A percentile compares a stretch with the other conserved stretches of the same genome.
Conservation (phyloP, 441 rosid species). For the Mallotus repandus region DNA sequence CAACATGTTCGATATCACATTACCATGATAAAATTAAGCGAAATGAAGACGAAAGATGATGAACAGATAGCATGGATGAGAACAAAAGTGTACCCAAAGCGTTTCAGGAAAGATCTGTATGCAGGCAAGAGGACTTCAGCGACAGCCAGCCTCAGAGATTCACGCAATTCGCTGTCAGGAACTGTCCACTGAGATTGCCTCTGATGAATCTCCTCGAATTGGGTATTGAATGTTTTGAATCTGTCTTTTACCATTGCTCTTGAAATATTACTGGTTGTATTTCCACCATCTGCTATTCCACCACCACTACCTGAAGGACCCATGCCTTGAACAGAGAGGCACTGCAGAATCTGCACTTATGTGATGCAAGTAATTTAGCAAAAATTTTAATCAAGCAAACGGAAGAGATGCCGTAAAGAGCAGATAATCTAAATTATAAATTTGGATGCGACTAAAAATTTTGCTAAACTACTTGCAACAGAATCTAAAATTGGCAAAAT, state of each 20-base stretch:
- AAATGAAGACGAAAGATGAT: too few species aligned
- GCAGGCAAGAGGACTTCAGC: constrained; percentile 96
- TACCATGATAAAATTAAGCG: not conserved
- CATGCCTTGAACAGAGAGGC: constrained; percentile 63
- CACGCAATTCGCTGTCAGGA: constrained; percentile 90
- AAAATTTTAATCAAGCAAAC: not conserved
- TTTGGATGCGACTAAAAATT: too few species aligned
- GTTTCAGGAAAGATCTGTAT: constrained; percentile 79
- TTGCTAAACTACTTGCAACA: too few species aligned
- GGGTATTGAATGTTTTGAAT: constrained; percentile 78
- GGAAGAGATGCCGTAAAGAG: not conserved
- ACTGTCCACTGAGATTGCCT: constrained; percentile 96
- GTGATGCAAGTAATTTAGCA: constrained; percentile 18
- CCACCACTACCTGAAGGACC: constrained; percentile 35
- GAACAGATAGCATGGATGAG: not conserved
- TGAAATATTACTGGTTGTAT: constrained; percentile 43
- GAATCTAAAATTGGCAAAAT: not conserved
- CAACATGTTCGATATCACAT: not conserved
- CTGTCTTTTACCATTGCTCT: constrained; percentile 80
- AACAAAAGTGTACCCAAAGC: constrained; percentile 56
- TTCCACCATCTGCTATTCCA: constrained; percentile 29
- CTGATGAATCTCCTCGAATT: constrained; percentile 84
- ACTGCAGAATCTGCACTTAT: constrained; percentile 71
- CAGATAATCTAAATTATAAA: not conserved
- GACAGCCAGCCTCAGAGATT: constrained; percentile 84